Evolutionary conservation across 305 asterid species (phyloP).

Genomic region (Rubia peregrina): DNA sequence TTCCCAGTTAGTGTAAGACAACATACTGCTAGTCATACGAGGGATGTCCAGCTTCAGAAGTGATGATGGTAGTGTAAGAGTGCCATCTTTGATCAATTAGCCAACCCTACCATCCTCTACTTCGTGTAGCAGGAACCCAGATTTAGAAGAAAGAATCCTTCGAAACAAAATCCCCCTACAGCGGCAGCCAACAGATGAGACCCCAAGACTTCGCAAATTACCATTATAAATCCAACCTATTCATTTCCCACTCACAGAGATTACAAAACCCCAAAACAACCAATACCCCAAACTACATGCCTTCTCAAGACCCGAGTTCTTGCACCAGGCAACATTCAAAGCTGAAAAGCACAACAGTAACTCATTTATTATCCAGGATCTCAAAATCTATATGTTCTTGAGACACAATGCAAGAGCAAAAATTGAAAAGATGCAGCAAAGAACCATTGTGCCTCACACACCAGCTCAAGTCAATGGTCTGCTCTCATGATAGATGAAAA

Average conservation of each 20-base stretch:
- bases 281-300: conserved; percentile 44
- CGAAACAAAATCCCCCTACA: conserved; percentile 3
- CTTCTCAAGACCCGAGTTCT: conserved; percentile 67
- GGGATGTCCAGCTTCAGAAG: conserved; percentile 9
- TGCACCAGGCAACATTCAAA: conserved; percentile 64
- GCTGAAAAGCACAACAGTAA: conserved; percentile 64
- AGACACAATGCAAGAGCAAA: conserved; percentile 23
- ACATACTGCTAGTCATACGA: background rate
- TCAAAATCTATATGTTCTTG: conserved; percentile 24
- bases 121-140: conserved; percentile 5
- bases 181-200: background rate
- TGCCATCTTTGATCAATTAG: conserved; percentile 5
- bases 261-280: conserved; percentile 35
- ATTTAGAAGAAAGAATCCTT: conserved; percentile 10
- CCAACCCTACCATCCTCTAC: conserved; percentile 11
- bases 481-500: background rate
- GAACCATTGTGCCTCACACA: background rate
- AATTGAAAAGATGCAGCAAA: background rate
- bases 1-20: conserved; percentile 5
- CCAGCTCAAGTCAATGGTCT: background rate
- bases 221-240: conserved; percentile 23
- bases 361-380: conserved; percentile 45
- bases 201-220: conserved; percentile 16
- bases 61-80: conserved; percentile 1
- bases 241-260: conserved; percentile 20